These are phyloP conservation scores for Stemphylium vesicarium DNA, from an alignment of 2,329 filamentous ascomycete genomes.

Conservation along the genomic window DNA sequence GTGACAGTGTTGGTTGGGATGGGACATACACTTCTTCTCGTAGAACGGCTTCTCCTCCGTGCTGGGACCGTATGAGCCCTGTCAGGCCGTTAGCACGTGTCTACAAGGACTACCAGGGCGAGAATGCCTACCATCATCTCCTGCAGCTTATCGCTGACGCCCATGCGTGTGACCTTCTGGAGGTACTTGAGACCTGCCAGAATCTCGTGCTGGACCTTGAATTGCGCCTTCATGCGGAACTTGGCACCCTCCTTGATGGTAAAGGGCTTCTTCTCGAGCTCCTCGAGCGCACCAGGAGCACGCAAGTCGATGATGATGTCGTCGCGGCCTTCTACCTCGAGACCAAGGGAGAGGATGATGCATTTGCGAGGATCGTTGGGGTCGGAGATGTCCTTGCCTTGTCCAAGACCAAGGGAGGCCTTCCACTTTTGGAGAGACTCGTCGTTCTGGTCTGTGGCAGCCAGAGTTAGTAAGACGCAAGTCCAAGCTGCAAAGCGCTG, in stretches of 20 bases:
- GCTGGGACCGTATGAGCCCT: slow-evolving; percentile 93
- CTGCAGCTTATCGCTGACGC: slow-evolving; percentile 87
- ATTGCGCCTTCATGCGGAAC: slow-evolving; percentile 93
- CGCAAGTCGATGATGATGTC: slow-evolving; percentile 91
- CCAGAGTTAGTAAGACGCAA: slow-evolving; percentile 10
- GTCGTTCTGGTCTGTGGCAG: slow-evolving; percentile 69
- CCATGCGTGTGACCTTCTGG: slow-evolving; percentile 90
- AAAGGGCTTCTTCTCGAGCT: slow-evolving; percentile 90
- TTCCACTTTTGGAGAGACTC: slow-evolving; percentile 98
- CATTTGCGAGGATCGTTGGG: slow-evolving; percentile 82
- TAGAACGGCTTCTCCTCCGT: slow-evolving; percentile 86
- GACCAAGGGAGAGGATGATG: slow-evolving; percentile 88
- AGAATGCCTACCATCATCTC: slow-evolving; percentile 85
- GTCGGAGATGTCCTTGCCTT: slow-evolving; percentile 58
- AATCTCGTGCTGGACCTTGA: slow-evolving; percentile 97
- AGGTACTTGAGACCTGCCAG: slow-evolving; percentile 95
- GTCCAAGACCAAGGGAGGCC: slow-evolving; percentile 86
- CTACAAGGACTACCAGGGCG: neutral
- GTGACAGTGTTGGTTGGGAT: neutral
- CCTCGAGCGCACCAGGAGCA: slow-evolving; percentile 71
- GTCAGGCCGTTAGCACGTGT: slow-evolving; percentile 19
- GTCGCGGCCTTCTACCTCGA: slow-evolving; percentile 80
- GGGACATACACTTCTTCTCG: slow-evolving; percentile 83
- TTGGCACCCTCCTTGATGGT: slow-evolving; percentile 94
- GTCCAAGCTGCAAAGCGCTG: neutral